Conservation (phyloP, 2,329 filamentous ascomycete genomes). For the Aspergillus clavatus region DNA sequence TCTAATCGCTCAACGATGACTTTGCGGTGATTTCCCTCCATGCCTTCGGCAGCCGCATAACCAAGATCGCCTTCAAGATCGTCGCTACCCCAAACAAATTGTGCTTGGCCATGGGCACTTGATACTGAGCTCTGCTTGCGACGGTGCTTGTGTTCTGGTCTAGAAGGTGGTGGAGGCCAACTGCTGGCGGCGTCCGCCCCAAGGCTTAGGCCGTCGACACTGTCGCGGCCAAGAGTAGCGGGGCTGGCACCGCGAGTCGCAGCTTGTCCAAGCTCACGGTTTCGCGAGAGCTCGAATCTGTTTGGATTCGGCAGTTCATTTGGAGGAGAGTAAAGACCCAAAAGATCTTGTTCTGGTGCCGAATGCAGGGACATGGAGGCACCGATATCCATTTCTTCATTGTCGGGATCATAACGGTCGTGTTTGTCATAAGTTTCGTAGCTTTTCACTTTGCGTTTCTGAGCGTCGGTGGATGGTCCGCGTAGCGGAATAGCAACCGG, state of each 20-base stretch:
- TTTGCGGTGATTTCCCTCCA: constrained; percentile 85
- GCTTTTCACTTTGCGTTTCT: constrained; percentile 56
- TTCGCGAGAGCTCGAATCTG: constrained; percentile 62
- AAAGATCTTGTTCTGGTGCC: constrained; percentile 57
- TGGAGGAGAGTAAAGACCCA: constrained; percentile 55
- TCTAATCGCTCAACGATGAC: constrained; percentile 96
- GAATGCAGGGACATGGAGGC: constrained; percentile 58
- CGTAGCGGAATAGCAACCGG: constrained; percentile 90
- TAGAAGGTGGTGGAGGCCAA: constrained; percentile 35
- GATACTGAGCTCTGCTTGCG: constrained; percentile 39
- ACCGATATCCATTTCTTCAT: constrained; percentile 92
- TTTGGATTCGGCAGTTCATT: constrained; percentile 68
- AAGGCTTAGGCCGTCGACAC: constrained; percentile 26
- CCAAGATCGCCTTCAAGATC: constrained; percentile 89
- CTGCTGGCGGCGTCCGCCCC: constrained; percentile 34
- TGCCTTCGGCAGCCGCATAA: constrained; percentile 87
- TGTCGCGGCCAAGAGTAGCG: constrained; percentile 29
- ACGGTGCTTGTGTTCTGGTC: constrained; percentile 27
- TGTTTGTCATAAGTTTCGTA: constrained; percentile 25
- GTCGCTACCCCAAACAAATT: constrained; percentile 58
- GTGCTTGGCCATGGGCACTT: constrained; percentile 28
- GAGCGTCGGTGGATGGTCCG: constrained; percentile 76
- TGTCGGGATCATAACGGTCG: constrained; percentile 44
- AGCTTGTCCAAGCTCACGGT: constrained; percentile 33
- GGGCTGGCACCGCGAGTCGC: constrained; percentile 33